phyloP scores from a whole-genome alignment of 257 asterid genomes.

The Solanum sitiens region DNA sequence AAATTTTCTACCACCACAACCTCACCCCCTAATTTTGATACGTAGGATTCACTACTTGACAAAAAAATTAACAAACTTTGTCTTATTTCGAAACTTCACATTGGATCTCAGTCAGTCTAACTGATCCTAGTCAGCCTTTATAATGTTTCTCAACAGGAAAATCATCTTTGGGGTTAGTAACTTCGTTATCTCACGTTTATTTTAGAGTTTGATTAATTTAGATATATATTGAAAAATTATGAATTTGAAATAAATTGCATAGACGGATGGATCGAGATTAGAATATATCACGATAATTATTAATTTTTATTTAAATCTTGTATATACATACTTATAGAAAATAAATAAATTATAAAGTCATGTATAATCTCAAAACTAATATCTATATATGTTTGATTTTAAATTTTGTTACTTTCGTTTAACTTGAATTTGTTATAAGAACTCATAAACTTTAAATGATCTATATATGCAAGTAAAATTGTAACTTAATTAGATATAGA shows the following conservation, averaged over 20 bases:
- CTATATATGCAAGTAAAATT: neutral
- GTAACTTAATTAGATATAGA: neutral
- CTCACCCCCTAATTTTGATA: neutral
- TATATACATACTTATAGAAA: too few species aligned
- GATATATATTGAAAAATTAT: neutral
- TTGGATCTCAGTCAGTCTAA: neutral
- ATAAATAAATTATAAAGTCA: too few species aligned
- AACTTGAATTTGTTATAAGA: neutral
- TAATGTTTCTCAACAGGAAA: neutral
- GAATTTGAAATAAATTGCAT: neutral
- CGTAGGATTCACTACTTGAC: neutral
- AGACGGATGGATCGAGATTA: neutral
- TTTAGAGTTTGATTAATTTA: neutral
- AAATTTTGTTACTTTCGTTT: neutral
- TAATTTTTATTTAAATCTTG: neutral
- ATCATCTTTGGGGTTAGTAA: neutral
- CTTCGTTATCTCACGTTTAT: neutral
- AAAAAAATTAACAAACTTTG: neutral
- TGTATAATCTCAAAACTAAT: neutral
- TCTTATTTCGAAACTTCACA: neutral
- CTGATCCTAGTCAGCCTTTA: neutral
- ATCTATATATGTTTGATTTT: neutral
- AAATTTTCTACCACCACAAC: too few species aligned
- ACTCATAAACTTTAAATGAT: neutral
- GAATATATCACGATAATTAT: neutral